Conservation (phyloP, 768 basidiomycete species). For the Crepidotus variabilis region DNA sequence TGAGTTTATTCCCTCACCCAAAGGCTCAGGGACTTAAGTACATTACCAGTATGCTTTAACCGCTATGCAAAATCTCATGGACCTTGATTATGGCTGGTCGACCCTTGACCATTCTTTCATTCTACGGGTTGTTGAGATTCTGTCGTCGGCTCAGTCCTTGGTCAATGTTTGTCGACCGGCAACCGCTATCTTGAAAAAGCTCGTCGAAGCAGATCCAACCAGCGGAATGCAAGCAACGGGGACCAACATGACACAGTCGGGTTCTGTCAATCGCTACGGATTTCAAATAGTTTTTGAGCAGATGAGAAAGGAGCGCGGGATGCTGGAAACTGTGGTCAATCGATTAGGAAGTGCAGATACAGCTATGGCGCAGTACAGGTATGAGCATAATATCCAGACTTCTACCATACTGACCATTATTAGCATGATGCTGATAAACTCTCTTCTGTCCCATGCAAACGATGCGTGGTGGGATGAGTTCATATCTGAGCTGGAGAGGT, state of each 20-base stretch:
- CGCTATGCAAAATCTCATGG: slow-evolving; percentile 86
- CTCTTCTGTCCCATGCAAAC: slow-evolving; percentile 74
- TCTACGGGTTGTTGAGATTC: slow-evolving; percentile 70
- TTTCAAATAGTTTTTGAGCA: slow-evolving; percentile 80
- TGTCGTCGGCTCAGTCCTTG: slow-evolving; percentile 69
- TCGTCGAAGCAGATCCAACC: slow-evolving; percentile 82
- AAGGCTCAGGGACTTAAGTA: not conserved
- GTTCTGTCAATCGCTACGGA: slow-evolving; percentile 77
- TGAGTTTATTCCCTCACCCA: slow-evolving; percentile 31
- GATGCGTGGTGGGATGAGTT: slow-evolving; percentile 80
- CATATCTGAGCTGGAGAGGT: slow-evolving; percentile 64
- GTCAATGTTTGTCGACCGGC: slow-evolving; percentile 93
- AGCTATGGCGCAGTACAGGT: slow-evolving; percentile 83
- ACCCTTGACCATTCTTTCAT: slow-evolving; percentile 72
- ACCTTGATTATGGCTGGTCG: slow-evolving; percentile 80
- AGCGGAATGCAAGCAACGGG: slow-evolving; percentile 54
- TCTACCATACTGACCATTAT: slow-evolving; percentile 10
- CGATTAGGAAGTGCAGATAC: slow-evolving; percentile 80
- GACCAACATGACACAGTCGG: slow-evolving; percentile 54
- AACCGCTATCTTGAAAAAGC: slow-evolving; percentile 82
- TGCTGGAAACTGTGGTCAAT: slow-evolving; percentile 80
- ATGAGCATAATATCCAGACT: slow-evolving; percentile 4
- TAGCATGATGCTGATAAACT: slow-evolving; percentile 90
- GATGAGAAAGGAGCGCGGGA: slow-evolving; percentile 66
- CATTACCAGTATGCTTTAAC: slow-evolving; percentile 69